phyloP scores from a whole-genome alignment of 768 basidiomycete genomes.

The Clavaria fumosa region DNA sequence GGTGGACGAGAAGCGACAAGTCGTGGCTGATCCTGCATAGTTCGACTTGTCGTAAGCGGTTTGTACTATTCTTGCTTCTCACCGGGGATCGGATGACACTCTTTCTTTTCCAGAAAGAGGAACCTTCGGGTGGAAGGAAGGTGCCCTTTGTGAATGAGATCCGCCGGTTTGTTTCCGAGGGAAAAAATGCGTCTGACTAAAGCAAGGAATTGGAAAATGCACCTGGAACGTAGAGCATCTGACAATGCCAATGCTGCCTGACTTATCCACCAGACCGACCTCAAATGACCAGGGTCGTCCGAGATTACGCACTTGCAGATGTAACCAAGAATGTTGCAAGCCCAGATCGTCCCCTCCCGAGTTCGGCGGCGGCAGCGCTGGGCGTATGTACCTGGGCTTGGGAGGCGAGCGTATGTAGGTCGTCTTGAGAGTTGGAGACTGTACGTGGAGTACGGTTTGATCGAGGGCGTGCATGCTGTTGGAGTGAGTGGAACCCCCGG shows the following conservation, averaged over 20 bases:
- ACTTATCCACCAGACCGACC: conserved; percentile 53
- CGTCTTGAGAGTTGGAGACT: conserved; percentile 54
- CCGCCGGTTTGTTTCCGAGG: no score
- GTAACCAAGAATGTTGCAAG: conserved; percentile 57
- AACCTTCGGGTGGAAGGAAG: no score
- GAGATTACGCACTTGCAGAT: conserved; percentile 58
- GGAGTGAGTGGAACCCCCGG: conserved; percentile 15
- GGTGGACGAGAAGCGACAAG: conserved; percentile 25
- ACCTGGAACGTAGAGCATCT: conserved; percentile 78
- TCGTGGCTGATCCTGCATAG: conserved; percentile 35
- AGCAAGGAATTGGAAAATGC: conserved; percentile 11
- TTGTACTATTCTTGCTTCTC: no score
- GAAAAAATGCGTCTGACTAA: no score
- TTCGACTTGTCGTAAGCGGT: no score
- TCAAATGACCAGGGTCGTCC: conserved; percentile 62
- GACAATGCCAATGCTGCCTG: conserved; percentile 40
- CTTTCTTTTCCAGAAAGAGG: no score
- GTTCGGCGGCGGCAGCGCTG: no score
- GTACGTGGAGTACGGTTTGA: conserved; percentile 65
- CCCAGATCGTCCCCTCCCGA: conserved; percentile 31
- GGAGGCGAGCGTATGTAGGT: conserved; percentile 57
- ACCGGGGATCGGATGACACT: no score
- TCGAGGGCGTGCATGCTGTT: conserved; percentile 25
- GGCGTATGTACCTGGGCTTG: background rate
- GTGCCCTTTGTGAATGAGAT: no score